Percentiles rank a stretch among this genome's conserved stretches.
Evolutionary conservation across 2,329 filamentous ascomycete genomes (phyloP).

Genomic region (Metarhizium anisopliae): DNA sequence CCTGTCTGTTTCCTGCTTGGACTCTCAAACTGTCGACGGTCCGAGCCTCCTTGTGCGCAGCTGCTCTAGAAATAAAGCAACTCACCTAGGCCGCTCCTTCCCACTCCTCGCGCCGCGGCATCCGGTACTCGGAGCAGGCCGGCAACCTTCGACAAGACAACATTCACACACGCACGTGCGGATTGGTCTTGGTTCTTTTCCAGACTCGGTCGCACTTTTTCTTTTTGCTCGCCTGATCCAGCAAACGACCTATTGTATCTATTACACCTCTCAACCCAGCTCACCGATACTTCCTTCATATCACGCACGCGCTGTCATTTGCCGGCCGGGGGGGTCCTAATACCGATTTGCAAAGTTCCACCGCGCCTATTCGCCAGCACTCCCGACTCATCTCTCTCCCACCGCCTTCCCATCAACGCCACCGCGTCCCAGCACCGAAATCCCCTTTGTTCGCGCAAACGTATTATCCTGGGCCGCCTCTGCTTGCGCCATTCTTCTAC

Average conservation of each 20-base stretch:
- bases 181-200: not conserved
- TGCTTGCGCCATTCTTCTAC: not conserved
- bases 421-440: not conserved
- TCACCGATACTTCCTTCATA: not conserved
- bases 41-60: too few relatives aligned
- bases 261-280: not conserved
- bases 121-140: not conserved
- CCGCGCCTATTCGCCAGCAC: not conserved
- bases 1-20: too few relatives aligned
- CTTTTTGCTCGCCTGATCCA: not conserved
- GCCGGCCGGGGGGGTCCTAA: not conserved
- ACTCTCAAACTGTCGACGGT: too few relatives aligned
- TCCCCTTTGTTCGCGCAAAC: not conserved
- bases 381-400: not conserved
- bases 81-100: not conserved
- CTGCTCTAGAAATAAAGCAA: not conserved
- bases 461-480: not conserved
- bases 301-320: not conserved
- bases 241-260: not conserved
- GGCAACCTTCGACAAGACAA: not conserved
- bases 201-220: not conserved
- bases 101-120: conserved; percentile 1
- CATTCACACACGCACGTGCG: conserved; percentile 2
- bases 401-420: not conserved
- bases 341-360: not conserved